Evolutionary conservation across 345 rosid species (phyloP).

Genomic region (Pistacia integerrima): DNA sequence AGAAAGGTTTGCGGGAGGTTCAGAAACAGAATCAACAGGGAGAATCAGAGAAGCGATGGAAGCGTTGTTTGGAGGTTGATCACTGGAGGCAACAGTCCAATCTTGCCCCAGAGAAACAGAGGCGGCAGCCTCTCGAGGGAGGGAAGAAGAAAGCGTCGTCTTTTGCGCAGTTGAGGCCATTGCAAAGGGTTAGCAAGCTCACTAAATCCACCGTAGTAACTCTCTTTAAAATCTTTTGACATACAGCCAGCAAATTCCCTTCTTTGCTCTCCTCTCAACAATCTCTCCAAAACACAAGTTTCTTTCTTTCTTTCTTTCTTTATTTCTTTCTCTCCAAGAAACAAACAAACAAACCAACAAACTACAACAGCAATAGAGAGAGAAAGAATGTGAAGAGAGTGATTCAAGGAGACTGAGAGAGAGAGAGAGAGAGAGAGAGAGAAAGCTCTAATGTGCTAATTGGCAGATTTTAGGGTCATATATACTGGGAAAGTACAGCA

Average conservation of each 20-base stretch:
- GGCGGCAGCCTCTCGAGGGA: constrained; percentile 36
- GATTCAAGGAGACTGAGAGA: neutral
- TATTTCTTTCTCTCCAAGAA: neutral
- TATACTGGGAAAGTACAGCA: neutral
- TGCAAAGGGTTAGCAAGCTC: constrained; percentile 82
- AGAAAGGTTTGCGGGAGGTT: constrained; percentile 50
- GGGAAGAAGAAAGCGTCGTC: constrained; percentile 53
- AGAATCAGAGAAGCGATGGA: constrained; percentile 52
- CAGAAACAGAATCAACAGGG: constrained; percentile 66
- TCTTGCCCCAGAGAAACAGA: constrained; percentile 39
- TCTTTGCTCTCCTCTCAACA: neutral
- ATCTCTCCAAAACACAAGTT: constrained; percentile 13
- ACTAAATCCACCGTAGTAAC: constrained; percentile 71
- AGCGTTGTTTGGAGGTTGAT: constrained; percentile 38
- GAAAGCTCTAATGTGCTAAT: neutral
- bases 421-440: neutral
- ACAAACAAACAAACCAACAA: neutral
- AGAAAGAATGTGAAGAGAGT: neutral
- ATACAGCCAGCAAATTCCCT: constrained; percentile 84
- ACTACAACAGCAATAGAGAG: neutral
- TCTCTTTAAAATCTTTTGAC: constrained; percentile 78
- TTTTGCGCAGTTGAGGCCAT: constrained; percentile 95
- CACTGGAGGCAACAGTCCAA: constrained; percentile 42
- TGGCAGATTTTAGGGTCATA: neutral
- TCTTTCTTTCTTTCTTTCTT: neutral